These are phyloP conservation scores for Plasmodium gallinaceum DNA, from an alignment of 169 alveolate species.

Conservation along the genomic window DNA sequence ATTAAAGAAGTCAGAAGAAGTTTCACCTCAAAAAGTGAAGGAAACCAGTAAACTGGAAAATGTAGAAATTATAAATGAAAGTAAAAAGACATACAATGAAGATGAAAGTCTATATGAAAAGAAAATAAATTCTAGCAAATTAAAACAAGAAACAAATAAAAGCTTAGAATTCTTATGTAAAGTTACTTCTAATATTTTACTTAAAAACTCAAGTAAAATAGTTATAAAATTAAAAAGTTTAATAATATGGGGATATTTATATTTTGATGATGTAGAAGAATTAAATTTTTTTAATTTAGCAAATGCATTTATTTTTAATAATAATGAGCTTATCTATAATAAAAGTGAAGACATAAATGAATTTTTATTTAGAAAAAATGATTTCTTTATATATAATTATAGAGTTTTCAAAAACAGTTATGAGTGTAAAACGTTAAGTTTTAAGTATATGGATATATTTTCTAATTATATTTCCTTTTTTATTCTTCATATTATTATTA, in stretches of 20 bases:
- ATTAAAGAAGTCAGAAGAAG: neutral
- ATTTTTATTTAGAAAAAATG: constrained; percentile 25
- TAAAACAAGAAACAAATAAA: no score
- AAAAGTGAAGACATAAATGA: constrained; percentile 17
- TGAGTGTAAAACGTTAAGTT: constrained; percentile 31
- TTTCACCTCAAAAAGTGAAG: no score
- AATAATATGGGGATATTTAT: constrained; percentile 56
- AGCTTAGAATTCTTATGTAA: neutral
- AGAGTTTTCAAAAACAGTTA: constrained; percentile 34
- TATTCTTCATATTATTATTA: constrained; percentile 4
- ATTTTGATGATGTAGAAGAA: constrained; percentile 44
- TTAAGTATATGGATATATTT: constrained; percentile 40
- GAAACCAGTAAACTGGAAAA: no score
- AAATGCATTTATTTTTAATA: constrained; percentile 42
- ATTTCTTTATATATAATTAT: constrained; percentile 38
- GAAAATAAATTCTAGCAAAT: no score
- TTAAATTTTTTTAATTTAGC: constrained; percentile 52
- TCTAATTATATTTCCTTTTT: constrained; percentile 17
- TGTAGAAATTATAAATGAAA: no score
- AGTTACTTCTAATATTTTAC: neutral
- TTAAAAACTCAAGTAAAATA: constrained; percentile 11
- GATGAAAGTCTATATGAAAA: no score
- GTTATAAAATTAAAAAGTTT: constrained; percentile 26
- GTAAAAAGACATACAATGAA: no score
- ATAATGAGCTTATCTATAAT: neutral